Evolutionary conservation across 2,329 filamentous ascomycete genomes (phyloP).

Genomic region (Alternaria angustiovoidea): DNA sequence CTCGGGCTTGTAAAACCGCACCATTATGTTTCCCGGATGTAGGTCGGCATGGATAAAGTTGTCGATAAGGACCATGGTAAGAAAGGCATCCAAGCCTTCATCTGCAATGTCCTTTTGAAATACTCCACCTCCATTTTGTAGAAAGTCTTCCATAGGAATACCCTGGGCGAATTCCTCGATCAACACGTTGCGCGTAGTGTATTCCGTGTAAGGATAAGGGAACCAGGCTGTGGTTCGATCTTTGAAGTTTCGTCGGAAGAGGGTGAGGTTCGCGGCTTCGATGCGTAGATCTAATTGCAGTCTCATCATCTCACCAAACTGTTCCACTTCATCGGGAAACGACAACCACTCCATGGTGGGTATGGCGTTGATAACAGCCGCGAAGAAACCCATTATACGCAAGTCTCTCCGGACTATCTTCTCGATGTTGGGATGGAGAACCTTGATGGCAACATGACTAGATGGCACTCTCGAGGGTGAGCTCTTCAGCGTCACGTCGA

Average conservation of each 20-base stretch:
- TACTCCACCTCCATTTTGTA: constrained; percentile 88
- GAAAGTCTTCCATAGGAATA: constrained; percentile 87
- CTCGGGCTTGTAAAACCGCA: constrained; percentile 90
- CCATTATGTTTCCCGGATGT: constrained; percentile 99
- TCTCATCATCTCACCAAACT: constrained; percentile 99
- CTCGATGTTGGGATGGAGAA: constrained; percentile 91
- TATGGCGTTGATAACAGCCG: constrained; percentile 80
- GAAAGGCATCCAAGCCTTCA: constrained; percentile 92
- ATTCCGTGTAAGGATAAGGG: constrained; percentile 90
- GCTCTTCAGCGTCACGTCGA: constrained; percentile 86
- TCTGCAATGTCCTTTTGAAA: constrained; percentile 95
- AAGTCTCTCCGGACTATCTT: constrained; percentile 88
- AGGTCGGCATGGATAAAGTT: constrained; percentile 98
- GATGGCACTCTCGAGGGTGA: constrained; percentile 86
- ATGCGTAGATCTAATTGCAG: constrained; percentile 96
- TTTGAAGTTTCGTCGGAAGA: constrained; percentile 90
- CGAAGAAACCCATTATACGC: constrained; percentile 93
- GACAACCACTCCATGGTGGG: constrained; percentile 98
- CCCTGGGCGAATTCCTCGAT: constrained; percentile 97
- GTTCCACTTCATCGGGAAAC: constrained; percentile 88
- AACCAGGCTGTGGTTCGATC: constrained; percentile 94
- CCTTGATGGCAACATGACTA: constrained; percentile 92
- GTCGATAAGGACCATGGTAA: constrained; percentile 95
- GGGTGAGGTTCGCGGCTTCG: constrained; percentile 86
- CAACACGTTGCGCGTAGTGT: constrained; percentile 89